Percentiles rank a stretch among this genome's conserved stretches.
These are phyloP conservation scores for Xerocomus cyaneibrunnescens DNA, from an alignment of 1,284 basidiomycete genomes.

Conservation along the genomic window DNA sequence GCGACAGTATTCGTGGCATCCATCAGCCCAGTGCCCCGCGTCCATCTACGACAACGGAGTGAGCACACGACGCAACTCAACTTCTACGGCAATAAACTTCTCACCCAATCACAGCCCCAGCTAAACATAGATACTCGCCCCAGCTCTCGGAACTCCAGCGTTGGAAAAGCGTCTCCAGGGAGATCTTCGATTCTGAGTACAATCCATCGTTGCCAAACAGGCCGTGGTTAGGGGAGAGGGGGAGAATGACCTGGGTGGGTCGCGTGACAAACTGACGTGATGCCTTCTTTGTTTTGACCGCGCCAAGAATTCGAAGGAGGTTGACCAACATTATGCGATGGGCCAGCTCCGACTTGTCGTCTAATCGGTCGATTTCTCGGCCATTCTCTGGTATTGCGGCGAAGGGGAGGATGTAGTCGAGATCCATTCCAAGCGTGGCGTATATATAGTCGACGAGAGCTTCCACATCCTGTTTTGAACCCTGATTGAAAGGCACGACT, in stretches of 20 bases:
- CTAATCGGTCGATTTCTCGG: slow-evolving; percentile 94
- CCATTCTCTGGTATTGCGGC: slow-evolving; percentile 99
- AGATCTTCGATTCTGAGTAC: slow-evolving; percentile 98
- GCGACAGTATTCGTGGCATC: slow-evolving; percentile 93
- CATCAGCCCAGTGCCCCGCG: slow-evolving; percentile 98
- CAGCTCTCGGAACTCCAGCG: slow-evolving; percentile 98
- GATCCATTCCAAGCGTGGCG: slow-evolving; percentile 88
- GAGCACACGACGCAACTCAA: slow-evolving; percentile 1
- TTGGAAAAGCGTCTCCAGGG: slow-evolving; percentile 96
- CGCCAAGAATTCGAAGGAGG: slow-evolving; percentile 91
- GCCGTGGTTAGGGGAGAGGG: slow-evolving; percentile 97
- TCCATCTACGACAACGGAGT: slow-evolving; percentile 63
- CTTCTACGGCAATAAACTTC: slow-evolving; percentile 7
- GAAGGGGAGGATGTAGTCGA: slow-evolving; percentile 98
- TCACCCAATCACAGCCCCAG: slow-evolving; percentile 96
- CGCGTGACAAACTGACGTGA: slow-evolving; percentile 95
- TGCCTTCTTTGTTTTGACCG: slow-evolving; percentile 97
- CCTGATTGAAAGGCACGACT: slow-evolving; percentile 98
- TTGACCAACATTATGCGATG: slow-evolving; percentile 98
- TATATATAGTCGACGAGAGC: slow-evolving; percentile 99
- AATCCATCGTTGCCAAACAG: slow-evolving; percentile 97
- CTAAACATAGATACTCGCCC: slow-evolving; percentile 98
- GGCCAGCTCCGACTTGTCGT: slow-evolving; percentile 97
- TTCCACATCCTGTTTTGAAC: slow-evolving; percentile 96
- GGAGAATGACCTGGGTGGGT: slow-evolving; percentile 96